Evolutionary conservation across 2,329 filamentous ascomycete species (phyloP), one percentile per base, ranked within the genome.

Genomic region (Cladosporium oxysporum): DNA sequence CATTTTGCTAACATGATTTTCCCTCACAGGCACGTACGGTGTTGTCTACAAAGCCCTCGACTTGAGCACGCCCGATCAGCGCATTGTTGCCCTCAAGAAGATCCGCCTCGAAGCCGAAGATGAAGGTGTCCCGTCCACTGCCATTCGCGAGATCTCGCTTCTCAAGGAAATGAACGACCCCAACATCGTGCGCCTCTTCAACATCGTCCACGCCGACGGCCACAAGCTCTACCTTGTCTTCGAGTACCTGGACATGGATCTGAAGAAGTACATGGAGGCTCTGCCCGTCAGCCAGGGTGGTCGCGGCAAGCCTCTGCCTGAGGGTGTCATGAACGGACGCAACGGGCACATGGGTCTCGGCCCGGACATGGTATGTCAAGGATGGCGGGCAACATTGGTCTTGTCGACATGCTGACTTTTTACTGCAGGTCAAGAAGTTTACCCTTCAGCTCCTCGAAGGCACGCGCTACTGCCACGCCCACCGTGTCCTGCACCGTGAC

Each of bases 221-320:
- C 92, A 96, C 82, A 97, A 97, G 82, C 87, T 97, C 60, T 97
- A 96, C 79, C 90, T 97, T 58, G 93, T 97, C 72, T 91, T 93
- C 70, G 93, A 97, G 78, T 97, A 91, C 79, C 89, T 97, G 71
- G 93, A 96, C 75, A 85, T 94, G 66, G 93, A 97, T 74, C 83
- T 97, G 72, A 97, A 97, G 83, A 96, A 96, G 79, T 97, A 96
- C 80, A 97, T 97, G 92, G 93, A 97, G 79, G 87, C 92, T 7
- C 85, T 96, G 52, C 92, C 92, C 4, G 88, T 94, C 66, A 90
- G 85, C 74, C 91, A 96, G 74, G 92, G 92, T 71, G 92, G 92
- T 49, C 88, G 92, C 67, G 92, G 92, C 74, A 95, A 93, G 82
- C 86, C 92, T 50, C 83, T 97, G 60, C 93, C 93, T 10, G 91